Evolutionary conservation across 331 rosid species (phyloP).

Genomic region (Cydonia oblonga): DNA sequence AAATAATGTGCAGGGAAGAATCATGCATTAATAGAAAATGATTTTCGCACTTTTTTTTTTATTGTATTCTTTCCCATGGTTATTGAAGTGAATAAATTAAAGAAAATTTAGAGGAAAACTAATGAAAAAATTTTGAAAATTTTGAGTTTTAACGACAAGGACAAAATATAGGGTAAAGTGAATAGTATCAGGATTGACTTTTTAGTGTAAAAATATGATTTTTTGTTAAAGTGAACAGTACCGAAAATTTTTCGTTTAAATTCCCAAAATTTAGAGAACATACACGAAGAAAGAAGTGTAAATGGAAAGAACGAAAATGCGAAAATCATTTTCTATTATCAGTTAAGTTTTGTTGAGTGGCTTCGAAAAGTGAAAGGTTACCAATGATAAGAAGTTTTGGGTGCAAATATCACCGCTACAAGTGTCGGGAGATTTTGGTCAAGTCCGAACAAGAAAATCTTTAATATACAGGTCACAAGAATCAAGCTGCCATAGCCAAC

Average conservation of each 20-base stretch:
- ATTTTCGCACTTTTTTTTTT: too few relatives aligned
- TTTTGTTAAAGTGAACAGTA: too few relatives aligned
- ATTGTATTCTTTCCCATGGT: not conserved
- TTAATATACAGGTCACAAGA: slow-evolving; percentile 35
- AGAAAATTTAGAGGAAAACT: too few relatives aligned
- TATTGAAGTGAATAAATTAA: too few relatives aligned
- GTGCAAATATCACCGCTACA: not conserved
- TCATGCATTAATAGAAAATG: not conserved
- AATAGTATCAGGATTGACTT: too few relatives aligned
- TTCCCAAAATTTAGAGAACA: too few relatives aligned
- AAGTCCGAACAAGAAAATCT: not conserved
- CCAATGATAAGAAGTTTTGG: not conserved
- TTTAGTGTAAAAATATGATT: too few relatives aligned
- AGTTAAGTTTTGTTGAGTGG: not conserved
- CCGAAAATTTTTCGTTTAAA: too few relatives aligned
- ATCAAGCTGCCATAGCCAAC: slow-evolving; percentile 25
- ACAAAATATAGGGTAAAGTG: too few relatives aligned
- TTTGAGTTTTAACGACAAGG: too few relatives aligned
- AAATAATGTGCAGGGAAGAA: not conserved
- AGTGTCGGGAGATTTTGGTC: not conserved
- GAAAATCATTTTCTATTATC: not conserved
- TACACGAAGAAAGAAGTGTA: not conserved
- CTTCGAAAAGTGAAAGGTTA: not conserved
- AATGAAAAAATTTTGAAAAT: too few relatives aligned
- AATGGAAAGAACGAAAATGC: too few relatives aligned